Evolutionary conservation across 1,284 basidiomycete species (phyloP), one percentile per base, ranked within the genome.

Genomic region (Tylopilus orsonianus): DNA sequence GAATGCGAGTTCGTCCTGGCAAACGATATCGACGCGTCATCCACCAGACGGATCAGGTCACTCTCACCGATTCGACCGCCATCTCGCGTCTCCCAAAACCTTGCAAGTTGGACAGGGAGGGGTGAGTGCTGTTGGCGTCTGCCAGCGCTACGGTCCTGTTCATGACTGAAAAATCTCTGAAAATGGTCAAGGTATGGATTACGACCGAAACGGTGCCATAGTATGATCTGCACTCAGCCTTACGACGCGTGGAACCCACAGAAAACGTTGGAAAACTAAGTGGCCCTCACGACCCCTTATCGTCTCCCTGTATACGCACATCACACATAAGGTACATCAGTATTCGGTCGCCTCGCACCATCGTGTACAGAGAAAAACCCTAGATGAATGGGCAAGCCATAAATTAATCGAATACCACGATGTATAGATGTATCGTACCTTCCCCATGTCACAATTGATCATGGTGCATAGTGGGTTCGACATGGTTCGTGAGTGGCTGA

Each of bases 231-330:
- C 27, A 33, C 29, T 19, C 22, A 13, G 26, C 57, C 75, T 48
- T 52, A 81, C 79, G 78, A 77, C 13, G 79, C 80, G 55, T 85
- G 83, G 48, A 83, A 83, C 3, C 82, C 81, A 53, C 82, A 85
- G 0, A 82, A 81, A 13, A 83, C 68, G 52, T 85, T 83, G 0
- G 81, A 80, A 16, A 84, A 66, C 54, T 83, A 79, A 30, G 84
- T 81, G 2, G 77, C 79, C 51, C 77, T 74, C 77, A 84, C 82
- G 40, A 85, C 6, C 70, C 68, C 48, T 77, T 78, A 48, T 85
- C 82, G 38, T 84, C 79, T 4, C 76, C 79, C 80, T 83, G 42
- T 26, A 30, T 26, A 4, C 29, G 10, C 3, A 22, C 9, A 8
- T 35, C 29, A 18, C 18, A 18, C 4, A 38, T 13, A 30, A 30